Percentiles rank a stretch among this genome's conserved stretches.
These are phyloP conservation scores for Suhomyces pyralidae DNA, from an alignment of 805 yeast species.

Conservation along the genomic window DNA sequence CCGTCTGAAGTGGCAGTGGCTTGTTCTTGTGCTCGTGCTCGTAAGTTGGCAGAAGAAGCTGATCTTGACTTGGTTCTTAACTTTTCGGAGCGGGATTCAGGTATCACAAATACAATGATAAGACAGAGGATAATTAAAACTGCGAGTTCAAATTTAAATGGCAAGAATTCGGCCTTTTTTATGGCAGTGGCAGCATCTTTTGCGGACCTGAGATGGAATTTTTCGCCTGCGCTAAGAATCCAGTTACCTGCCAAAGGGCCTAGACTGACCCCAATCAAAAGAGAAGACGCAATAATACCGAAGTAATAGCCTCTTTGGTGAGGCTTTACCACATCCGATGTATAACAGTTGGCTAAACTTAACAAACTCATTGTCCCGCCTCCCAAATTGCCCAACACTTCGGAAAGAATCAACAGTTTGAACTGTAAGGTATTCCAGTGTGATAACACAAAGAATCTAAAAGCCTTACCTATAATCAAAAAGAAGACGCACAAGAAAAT, in stretches of 20 bases:
- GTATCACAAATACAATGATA: conserved; percentile 11
- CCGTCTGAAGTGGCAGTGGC: neutral
- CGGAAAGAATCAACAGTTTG: neutral
- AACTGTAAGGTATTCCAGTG: neutral
- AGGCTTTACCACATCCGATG: conserved; percentile 8
- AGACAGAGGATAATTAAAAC: conserved; percentile 4
- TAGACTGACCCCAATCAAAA: conserved; percentile 4
- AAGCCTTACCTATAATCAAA: neutral
- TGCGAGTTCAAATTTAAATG: conserved; percentile 14
- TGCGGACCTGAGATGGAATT: neutral
- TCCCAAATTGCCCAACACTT: neutral
- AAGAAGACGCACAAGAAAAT: neutral
- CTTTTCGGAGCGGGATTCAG: conserved; percentile 13
- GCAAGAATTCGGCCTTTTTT: conserved; percentile 12
- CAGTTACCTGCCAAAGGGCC: conserved; percentile 9
- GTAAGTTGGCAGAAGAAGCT: neutral
- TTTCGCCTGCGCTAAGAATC: neutral
- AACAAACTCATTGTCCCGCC: conserved; percentile 6
- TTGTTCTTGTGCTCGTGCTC: neutral
- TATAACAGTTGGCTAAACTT: conserved; percentile 8
- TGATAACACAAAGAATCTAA: neutral
- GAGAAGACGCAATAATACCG: conserved; percentile 6
- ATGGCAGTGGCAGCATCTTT: neutral
- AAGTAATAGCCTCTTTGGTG: conserved; percentile 5
- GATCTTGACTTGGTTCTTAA: conserved; percentile 18